Conservation (phyloP, 495 filamentous ascomycete genomes). For the Xylaria scruposa region DNA sequence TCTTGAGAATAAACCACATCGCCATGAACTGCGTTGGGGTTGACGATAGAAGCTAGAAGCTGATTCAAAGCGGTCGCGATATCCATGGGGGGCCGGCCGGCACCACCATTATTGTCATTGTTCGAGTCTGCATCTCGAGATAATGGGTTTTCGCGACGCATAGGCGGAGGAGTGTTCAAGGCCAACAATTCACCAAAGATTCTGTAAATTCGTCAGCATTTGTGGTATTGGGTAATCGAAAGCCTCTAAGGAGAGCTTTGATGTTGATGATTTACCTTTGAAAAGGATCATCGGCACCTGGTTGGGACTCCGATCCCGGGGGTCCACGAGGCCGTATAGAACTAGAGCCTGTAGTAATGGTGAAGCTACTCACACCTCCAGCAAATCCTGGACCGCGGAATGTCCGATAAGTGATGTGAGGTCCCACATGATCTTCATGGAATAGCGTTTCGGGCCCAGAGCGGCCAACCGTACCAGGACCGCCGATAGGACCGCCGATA, state of each 20-base stretch:
- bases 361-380: conserved; percentile 42
- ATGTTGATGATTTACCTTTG: conserved; percentile 33
- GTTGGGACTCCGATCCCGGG: neutral
- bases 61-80: conserved; percentile 46
- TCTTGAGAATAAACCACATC: conserved; percentile 95
- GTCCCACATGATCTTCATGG: conserved; percentile 24
- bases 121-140: conserved; percentile 24
- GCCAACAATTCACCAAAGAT: conserved; percentile 29
- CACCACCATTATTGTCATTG: conserved; percentile 29
- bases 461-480: conserved; percentile 31
- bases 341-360: conserved; percentile 38
- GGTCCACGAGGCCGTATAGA: conserved; percentile 21
- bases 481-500: conserved; percentile 33
- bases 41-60: conserved; percentile 61
- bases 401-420: conserved; percentile 35
- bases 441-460: conserved; percentile 40
- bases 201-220: conserved; percentile 22
- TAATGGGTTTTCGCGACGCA: conserved; percentile 21
- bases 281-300: conserved; percentile 36
- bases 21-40: conserved; percentile 65
- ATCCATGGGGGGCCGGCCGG: conserved; percentile 28
- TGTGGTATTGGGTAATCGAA: neutral
- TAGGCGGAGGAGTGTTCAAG: conserved; percentile 28
- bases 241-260: neutral
- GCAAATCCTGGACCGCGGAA: conserved; percentile 37